phyloP scores from a whole-genome alignment of 108 stramenopile genomes.

The Schizochytrium sp. region DNA sequence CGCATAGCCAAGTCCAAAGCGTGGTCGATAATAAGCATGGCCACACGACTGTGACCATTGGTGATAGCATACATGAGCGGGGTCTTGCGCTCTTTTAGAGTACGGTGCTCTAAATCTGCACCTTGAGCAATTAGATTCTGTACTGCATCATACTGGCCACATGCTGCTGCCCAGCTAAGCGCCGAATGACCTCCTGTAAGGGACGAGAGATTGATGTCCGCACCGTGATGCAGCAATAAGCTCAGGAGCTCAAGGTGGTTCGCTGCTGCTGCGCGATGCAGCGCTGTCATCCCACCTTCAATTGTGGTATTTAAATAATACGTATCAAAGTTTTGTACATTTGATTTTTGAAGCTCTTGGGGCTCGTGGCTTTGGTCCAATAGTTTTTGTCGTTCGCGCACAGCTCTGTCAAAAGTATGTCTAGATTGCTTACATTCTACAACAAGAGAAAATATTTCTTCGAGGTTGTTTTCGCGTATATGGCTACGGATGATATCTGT shows the following conservation, averaged over 20 bases:
- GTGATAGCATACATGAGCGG: conserved; percentile 26
- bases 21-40: conserved; percentile 46
- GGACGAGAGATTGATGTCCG: not conserved
- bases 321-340: not conserved
- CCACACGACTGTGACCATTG: conserved; percentile 27
- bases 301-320: not conserved
- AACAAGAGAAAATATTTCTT: conserved; percentile 17
- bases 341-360: not conserved
- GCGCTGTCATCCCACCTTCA: conserved; percentile 33
- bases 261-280: not conserved
- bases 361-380: not conserved
- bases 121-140: not conserved
- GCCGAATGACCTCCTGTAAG: conserved; percentile 40
- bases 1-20: conserved; percentile 35
- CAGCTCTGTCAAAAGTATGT: not conserved
- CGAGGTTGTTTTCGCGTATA: not conserved
- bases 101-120: not conserved
- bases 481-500: too few species aligned
- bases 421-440: not conserved
- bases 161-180: conserved; percentile 33
- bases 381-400: not conserved
- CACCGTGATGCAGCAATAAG: conserved; percentile 28
- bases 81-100: not conserved
- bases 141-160: conserved; percentile 43
- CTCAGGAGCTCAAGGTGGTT: conserved; percentile 18